phyloP scores from a whole-genome alignment of 352 stramenopile species.

The Phytophthora pluvialis region DNA sequence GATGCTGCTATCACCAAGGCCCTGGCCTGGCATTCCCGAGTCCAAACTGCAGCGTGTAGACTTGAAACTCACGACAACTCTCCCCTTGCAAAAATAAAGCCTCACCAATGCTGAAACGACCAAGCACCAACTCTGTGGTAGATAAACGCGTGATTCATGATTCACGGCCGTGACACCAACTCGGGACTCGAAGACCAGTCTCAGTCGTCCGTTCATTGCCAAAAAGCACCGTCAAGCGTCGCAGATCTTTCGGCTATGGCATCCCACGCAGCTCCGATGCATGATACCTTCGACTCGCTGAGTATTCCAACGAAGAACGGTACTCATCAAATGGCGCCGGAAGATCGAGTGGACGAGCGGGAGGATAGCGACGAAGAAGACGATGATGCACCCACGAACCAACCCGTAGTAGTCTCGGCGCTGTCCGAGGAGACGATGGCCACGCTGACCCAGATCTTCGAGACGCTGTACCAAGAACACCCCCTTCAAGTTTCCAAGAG shows the following conservation, averaged over 20 bases:
- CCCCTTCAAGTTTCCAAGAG: conserved; percentile 43
- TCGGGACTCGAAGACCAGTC: too few species aligned
- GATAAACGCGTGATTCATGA: too few species aligned
- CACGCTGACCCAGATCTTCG: conserved; percentile 45
- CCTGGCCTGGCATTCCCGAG: neutral
- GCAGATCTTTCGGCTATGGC: conserved; percentile 20
- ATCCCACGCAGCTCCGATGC: conserved; percentile 2
- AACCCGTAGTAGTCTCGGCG: conserved; percentile 30
- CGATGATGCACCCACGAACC: conserved; percentile 14
- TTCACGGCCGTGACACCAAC: too few species aligned
- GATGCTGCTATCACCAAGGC: neutral
- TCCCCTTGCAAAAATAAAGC: conserved; percentile 5
- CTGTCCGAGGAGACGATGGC: conserved; percentile 36
- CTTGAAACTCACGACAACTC: conserved; percentile 2
- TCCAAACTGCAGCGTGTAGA: neutral
- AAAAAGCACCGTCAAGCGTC: conserved; percentile 11
- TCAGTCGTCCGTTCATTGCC: too few species aligned
- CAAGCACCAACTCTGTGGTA: too few species aligned
- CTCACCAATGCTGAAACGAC: neutral
- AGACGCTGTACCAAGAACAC: conserved; percentile 51
- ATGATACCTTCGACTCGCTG: neutral
- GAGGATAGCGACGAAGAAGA: conserved; percentile 25
- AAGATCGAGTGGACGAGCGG: conserved; percentile 21
- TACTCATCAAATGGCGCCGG: conserved; percentile 1
- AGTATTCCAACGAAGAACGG: conserved; percentile 4